These are phyloP conservation scores for Diaporthe vaccinii DNA, from an alignment of 2,329 filamentous ascomycete species.

Conservation along the genomic window DNA sequence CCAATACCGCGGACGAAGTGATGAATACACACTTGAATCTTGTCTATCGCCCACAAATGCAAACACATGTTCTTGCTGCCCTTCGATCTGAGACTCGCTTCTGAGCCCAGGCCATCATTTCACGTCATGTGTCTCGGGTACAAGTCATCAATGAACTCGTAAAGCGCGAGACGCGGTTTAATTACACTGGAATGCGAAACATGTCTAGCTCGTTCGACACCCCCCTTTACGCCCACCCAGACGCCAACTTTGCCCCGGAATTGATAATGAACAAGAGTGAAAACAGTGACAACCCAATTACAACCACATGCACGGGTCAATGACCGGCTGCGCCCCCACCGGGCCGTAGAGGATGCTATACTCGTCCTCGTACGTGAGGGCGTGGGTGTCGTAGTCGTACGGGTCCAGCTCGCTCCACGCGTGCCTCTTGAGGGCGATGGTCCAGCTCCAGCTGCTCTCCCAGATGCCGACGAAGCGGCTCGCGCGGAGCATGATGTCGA, in stretches of 20 bases:
- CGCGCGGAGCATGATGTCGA: slow-evolving; percentile 40
- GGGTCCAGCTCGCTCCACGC: slow-evolving; percentile 31
- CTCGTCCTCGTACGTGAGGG: slow-evolving; percentile 37
- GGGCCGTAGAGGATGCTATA: slow-evolving; percentile 32
- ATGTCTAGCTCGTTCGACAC: not conserved
- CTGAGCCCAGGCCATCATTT: not conserved
- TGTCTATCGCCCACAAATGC: not conserved
- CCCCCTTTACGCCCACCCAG: not conserved
- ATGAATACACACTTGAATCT: not conserved
- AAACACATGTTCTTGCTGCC: not conserved
- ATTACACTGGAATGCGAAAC: slow-evolving; percentile 8
- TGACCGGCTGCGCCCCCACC: slow-evolving; percentile 31
- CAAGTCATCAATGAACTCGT: not conserved
- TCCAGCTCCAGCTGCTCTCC: slow-evolving; percentile 42
- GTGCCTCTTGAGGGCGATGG: slow-evolving; percentile 39
- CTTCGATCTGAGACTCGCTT: not conserved
- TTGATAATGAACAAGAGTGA: not conserved
- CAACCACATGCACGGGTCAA: slow-evolving; percentile 36
- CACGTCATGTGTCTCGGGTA: not conserved
- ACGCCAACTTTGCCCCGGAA: not conserved
- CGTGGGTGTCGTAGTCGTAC: slow-evolving; percentile 22
- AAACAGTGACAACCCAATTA: not conserved
- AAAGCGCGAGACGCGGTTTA: not conserved
- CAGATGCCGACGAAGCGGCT: slow-evolving; percentile 41
- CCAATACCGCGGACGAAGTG: not conserved